Percentiles rank a stretch among this genome's conserved stretches.
Conservation (phyloP, 805 yeast species). For the Grigorovia transvaalensis region DNA sequence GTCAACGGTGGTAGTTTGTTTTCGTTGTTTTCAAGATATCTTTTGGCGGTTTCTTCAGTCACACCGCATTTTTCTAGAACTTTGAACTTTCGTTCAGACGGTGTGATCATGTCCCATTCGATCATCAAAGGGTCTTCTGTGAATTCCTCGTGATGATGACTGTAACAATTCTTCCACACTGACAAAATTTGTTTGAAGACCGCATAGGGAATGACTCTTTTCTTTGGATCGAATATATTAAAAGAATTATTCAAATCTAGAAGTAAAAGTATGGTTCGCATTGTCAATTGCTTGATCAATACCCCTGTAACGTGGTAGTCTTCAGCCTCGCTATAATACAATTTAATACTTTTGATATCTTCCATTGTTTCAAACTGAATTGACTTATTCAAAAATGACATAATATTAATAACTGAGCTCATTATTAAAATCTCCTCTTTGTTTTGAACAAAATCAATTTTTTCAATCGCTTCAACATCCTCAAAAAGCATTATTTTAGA, state of each 20-base stretch:
- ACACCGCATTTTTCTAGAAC: slow-evolving; percentile 22
- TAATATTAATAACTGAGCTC: slow-evolving; percentile 34
- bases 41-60: slow-evolving; percentile 22
- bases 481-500: slow-evolving; percentile 17
- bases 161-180: slow-evolving; percentile 35
- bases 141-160: slow-evolving; percentile 17
- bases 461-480: slow-evolving; percentile 26
- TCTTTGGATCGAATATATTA: slow-evolving; percentile 19
- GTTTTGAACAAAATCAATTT: slow-evolving; percentile 29
- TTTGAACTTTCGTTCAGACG: slow-evolving; percentile 16
- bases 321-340: slow-evolving; percentile 16
- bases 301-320: slow-evolving; percentile 19
- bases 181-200: slow-evolving; percentile 38
- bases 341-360: slow-evolving; percentile 15
- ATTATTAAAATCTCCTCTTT: slow-evolving; percentile 29
- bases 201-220: slow-evolving; percentile 27
- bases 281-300: slow-evolving; percentile 16
- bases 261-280: slow-evolving; percentile 15
- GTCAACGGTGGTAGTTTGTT: slow-evolving; percentile 25
- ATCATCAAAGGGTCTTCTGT: slow-evolving; percentile 16
- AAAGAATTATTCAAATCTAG: slow-evolving; percentile 11
- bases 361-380: slow-evolving; percentile 31
- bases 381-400: slow-evolving; percentile 38
- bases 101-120: slow-evolving; percentile 24
- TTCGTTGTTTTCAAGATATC: slow-evolving; percentile 23